Base-by-base conservation (phyloP, 2,329 filamentous ascomycete genomes). In the Zymoseptoria crescenta region DNA sequence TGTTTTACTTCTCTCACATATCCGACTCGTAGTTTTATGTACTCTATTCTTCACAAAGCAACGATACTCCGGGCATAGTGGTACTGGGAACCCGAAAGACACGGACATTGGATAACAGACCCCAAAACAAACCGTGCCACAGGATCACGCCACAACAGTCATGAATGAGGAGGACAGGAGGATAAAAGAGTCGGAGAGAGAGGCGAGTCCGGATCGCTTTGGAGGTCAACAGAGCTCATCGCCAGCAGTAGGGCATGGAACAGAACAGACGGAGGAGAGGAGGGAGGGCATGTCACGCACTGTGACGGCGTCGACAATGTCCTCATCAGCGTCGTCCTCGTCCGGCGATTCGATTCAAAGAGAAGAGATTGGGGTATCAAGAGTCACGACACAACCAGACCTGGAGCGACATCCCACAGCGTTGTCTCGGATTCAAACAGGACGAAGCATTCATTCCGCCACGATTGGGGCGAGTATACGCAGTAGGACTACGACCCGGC, bases 381-480 rank as follows among this genome's bases (percentile, higher is more conserved):
- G 85, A 57, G 71, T 84, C 19, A 79, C 84, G 4, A 89, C 87
- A 2, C 81, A 85, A 64, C 76, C 78, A 66, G 72, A 75, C 49
- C 79, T 90, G 49, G 87, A 89, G 72, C 80, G 86, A 60, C 82
- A 89, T 65, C 82, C 83, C n/a, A 89, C 87, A 13, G 86, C 83
- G 56, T 76, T 92, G 61, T 84, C 82, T 70, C 83, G 88, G 41
- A 90, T 92, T 64, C 82, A 87, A 21, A 91, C 88, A 3, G 81
- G 83, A 28, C 76, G 83, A 56, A 87, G 83, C 65, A 88, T 91
- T 72, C 87, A 91, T 72, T 83, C 79, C 64, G 81, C 76, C 55
- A 92, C 88, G 1, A 88, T 92, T 10, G 88, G 88, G 55, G 72
- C 73, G 10, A 64, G 70, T 64, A 59, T 77, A 7, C 78, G 74